Base-by-base conservation (phyloP, 768 basidiomycete species). In the Amanita phalloides region DNA sequence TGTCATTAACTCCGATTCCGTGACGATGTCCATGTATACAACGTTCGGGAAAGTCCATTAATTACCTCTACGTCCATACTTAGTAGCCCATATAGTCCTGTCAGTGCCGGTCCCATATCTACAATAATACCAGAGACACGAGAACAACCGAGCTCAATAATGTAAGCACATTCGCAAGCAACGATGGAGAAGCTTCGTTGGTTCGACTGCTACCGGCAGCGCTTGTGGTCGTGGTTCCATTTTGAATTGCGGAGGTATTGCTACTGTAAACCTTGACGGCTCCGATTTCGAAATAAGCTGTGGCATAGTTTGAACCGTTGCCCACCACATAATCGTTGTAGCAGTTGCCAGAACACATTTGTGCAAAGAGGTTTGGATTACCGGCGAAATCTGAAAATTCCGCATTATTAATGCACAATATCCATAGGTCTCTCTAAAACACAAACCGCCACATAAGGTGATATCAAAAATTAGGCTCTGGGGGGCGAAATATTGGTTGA, bases 401-500 rank as follows among this genome's bases (percentile, higher is more conserved):
- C 39, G 30, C 17, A 21, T 10, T 20, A 23, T 25, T 25, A 41
- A 11, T 48, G 25, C 61, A 55, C 54, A 58, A 54, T 7, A 26
- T 58, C 28, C 3, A 3, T 33, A 47, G 17, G 30, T 41, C 4
- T 44, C 7, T 21, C 14, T 21, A 26, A 17, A 57, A 42, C 7
- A 61, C 65, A 44, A 45, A 72, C 73, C 77, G 61, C 82, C 82
- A 49, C 84, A 85, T 5, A 84, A 73, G 1, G 86, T 85, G 53
- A 88, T 88, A 60, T 85, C 81, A 51, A 89, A 78, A 14, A 87
- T 80, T 39, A 89, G 71, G 53, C 77, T 71, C 59, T 88, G 85
- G 0, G 79, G 69, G 48, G 73, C 66, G 62, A 86, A 84, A 64
- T 72, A 84, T 17, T 66, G 57, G 47, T 69, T 65, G 30, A 79